Evolutionary conservation across 805 yeast species (phyloP), one percentile per base, ranked within the genome.

Genomic region (Cyberlindnera mrakii): DNA sequence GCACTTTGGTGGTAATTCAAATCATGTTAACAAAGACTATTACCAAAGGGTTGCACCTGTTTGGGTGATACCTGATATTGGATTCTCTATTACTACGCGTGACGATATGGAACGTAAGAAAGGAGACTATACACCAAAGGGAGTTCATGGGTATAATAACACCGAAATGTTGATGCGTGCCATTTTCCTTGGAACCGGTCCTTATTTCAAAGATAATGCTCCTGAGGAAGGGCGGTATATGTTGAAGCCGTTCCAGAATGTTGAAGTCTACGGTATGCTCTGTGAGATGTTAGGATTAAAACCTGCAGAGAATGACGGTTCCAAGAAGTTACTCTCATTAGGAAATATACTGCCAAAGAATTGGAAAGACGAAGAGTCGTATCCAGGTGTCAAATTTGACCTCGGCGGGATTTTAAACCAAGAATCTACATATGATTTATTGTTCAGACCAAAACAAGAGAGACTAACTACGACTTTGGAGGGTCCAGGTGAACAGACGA

Each of bases 121-220:
- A 18, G 51, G 57, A 30, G 41, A 49, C 16, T 51, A 55, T 41
- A 25, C 46, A 15, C 54, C 62, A 46, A 50, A 48, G 30, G 96
- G 96, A 8, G 84, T 84, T 1, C 95, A 87, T 62, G 97, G 97
- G 2, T 90, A 86, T 60, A 78, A 83, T 55, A 85, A 83, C 55
- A 72, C 82, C 0, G 87, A 82, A 47, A 73, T 82, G 6, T 65
- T 88, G 44, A 89, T 89, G 96, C 67, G 96, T 40, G 89, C 96
- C 0, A 53, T 86, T 9, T 90, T 91, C 59, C 53, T 87, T 33
- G 95, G 83, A 0, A 60, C 72, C 2, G 98, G 98, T 0, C 96
- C 96, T 0, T 85, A 73, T 55, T 89, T 90, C 61, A 56, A 64
- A 33, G 40, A 45, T 10, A 45, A 53, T 19, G 29, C 41, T 3